phyloP scores from a whole-genome alignment of 2,329 filamentous ascomycete species.

The Clarireedia sp. region DNA sequence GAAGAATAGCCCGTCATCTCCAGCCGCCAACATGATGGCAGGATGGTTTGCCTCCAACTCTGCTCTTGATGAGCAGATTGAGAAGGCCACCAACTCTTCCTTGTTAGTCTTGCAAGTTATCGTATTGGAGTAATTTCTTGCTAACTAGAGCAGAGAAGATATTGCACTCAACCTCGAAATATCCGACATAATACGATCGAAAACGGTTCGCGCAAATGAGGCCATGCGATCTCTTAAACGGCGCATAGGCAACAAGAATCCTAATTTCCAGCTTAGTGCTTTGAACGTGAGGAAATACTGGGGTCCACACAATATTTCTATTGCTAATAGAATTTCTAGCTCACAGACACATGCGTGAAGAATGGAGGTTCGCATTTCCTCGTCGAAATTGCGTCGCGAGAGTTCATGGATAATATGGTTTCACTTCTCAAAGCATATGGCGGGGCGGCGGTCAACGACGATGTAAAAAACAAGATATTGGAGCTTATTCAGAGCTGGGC shows the following conservation, averaged over 20 bases:
- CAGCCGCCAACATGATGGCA: constrained; percentile 60
- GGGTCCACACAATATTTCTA: background rate
- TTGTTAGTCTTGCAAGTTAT: constrained; percentile 48
- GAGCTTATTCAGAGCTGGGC: constrained; percentile 94
- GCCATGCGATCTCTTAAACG: constrained; percentile 95
- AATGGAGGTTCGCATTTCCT: constrained; percentile 96
- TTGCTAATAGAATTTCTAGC: constrained; percentile 41
- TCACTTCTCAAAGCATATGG: constrained; percentile 81
- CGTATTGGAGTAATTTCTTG: background rate
- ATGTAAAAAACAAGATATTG: constrained; percentile 84
- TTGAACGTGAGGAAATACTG: constrained; percentile 57
- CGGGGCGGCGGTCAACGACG: constrained; percentile 64
- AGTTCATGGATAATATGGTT: constrained; percentile 96
- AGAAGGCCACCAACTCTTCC: constrained; percentile 84
- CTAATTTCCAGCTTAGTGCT: constrained; percentile 92
- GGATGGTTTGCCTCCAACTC: constrained; percentile 94
- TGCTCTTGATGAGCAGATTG: constrained; percentile 93
- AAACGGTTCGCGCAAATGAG: constrained; percentile 94
- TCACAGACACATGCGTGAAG: constrained; percentile 97
- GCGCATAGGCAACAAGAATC: constrained; percentile 94
- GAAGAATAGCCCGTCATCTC: background rate
- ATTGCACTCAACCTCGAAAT: constrained; percentile 97
- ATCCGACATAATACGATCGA: constrained; percentile 93
- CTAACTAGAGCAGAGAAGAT: constrained; percentile 61
- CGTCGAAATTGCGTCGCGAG: constrained; percentile 85